Evolutionary conservation across 805 yeast genomes (phyloP).

Genomic region (Kodamaea leandrae): DNA sequence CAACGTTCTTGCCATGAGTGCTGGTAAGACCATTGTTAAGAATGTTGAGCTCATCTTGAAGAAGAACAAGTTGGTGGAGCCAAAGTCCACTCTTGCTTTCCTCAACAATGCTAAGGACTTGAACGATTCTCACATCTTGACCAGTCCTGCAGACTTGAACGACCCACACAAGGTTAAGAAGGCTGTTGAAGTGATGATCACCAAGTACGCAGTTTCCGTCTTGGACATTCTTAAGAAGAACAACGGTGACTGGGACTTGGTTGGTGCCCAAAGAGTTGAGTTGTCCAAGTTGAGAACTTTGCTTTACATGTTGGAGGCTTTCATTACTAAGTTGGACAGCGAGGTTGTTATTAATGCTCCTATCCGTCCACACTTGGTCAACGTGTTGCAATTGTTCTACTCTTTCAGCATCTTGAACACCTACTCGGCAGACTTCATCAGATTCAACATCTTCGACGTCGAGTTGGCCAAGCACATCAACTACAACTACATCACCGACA

Average conservation of each 20-base stretch:
- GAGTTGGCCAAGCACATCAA: conserved; percentile 27
- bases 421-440: conserved; percentile 38
- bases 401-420: conserved; percentile 31
- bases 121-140: conserved; percentile 14
- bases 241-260: conserved; percentile 33
- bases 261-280: conserved; percentile 36
- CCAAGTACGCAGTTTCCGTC: conserved; percentile 32
- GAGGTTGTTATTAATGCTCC: conserved; percentile 21
- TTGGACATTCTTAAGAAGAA: conserved; percentile 25
- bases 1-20: conserved; percentile 42
- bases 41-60: conserved; percentile 27
- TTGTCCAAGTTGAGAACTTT: conserved; percentile 45
- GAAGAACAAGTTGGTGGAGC: conserved; percentile 28
- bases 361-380: conserved; percentile 24
- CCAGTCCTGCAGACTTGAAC: conserved; percentile 14
- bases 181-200: conserved; percentile 37
- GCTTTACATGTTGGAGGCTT: conserved; percentile 34
- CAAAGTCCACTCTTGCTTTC: conserved; percentile 28
- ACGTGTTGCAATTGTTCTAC: conserved; percentile 34
- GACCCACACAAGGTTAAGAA: conserved; percentile 16
- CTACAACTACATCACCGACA: conserved; percentile 28
- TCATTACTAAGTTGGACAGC: conserved; percentile 19
- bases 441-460: conserved; percentile 32
- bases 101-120: conserved; percentile 24
- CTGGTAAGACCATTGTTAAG: conserved; percentile 40